Conservation (phyloP, 2,329 filamentous ascomycete genomes). For the Lachnellula arida region DNA sequence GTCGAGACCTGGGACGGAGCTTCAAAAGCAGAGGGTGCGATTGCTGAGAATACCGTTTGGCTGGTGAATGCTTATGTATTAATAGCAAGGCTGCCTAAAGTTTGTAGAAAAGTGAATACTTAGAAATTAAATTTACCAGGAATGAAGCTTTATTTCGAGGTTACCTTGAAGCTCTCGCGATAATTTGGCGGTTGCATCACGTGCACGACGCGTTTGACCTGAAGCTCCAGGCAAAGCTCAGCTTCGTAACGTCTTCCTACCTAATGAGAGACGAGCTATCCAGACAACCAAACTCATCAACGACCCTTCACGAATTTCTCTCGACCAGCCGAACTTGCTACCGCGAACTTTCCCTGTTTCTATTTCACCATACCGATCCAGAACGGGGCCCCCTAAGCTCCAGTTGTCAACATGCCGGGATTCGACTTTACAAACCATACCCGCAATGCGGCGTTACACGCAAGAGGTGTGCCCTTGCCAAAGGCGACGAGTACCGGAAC, state of each 20-base stretch:
- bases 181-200: not conserved
- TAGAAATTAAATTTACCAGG: not conserved
- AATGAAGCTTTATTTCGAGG: not conserved
- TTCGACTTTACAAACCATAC: slow-evolving; percentile 99
- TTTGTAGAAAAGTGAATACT: not conserved
- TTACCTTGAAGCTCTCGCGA: not conserved
- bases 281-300: not conserved
- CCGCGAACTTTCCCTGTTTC: not conserved
- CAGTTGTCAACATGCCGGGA: slow-evolving; percentile 69
- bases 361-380: not conserved
- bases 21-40: not conserved
- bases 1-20: slow-evolving; percentile 5
- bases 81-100: not conserved
- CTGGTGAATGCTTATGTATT: not conserved
- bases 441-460: slow-evolving; percentile 94
- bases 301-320: not conserved
- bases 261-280: not conserved
- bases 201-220: slow-evolving; percentile 1
- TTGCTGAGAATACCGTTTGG: not conserved
- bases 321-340: not conserved
- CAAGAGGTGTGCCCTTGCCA: slow-evolving; percentile 86
- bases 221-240: slow-evolving; percentile 5
- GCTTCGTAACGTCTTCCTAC: slow-evolving; percentile 2
- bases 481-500: slow-evolving; percentile 99
- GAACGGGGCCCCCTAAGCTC: slow-evolving; percentile 15